Evolutionary conservation across 2,329 filamentous ascomycete genomes (phyloP).

Genomic region (Aspergillus sp.): DNA sequence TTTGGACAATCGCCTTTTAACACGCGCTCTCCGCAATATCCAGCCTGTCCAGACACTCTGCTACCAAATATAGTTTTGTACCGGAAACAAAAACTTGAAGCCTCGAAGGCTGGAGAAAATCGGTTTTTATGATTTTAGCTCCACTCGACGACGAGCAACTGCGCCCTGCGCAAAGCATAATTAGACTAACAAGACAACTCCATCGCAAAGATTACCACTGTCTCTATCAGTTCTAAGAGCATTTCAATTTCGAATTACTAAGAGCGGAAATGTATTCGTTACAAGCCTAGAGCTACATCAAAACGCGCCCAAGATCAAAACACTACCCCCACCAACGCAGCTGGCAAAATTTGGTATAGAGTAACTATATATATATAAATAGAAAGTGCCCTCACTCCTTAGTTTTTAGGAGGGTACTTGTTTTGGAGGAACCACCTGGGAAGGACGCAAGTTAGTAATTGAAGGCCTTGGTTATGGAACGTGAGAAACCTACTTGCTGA

Average conservation of each 20-base stretch:
- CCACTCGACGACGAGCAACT: too few relatives aligned
- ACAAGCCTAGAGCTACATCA: not conserved
- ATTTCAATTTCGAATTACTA: too few relatives aligned
- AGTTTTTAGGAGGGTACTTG: conserved; percentile 47
- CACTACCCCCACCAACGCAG: not conserved
- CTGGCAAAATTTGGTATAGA: conserved; percentile 1
- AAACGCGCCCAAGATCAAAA: not conserved
- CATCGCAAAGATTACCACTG: too few relatives aligned
- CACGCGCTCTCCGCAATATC: too few relatives aligned
- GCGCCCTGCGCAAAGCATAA: too few relatives aligned
- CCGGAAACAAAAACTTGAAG: not conserved
- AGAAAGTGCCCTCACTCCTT: not conserved
- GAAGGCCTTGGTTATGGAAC: not conserved
- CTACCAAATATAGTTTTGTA: not conserved
- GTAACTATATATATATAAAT: not conserved
- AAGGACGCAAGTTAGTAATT: not conserved
- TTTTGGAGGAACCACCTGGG: conserved; percentile 51
- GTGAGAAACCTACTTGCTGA: conserved; percentile 46
- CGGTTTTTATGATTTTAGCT: too few relatives aligned
- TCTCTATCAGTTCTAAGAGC: too few relatives aligned
- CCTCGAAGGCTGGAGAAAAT: not conserved
- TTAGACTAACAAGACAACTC: too few relatives aligned
- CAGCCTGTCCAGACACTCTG: not conserved
- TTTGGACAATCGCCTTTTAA: not conserved
- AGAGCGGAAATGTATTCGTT: not conserved